These are phyloP conservation scores for Jamesozyma gamospora DNA, from an alignment of 805 yeast genomes.

Conservation along the genomic window DNA sequence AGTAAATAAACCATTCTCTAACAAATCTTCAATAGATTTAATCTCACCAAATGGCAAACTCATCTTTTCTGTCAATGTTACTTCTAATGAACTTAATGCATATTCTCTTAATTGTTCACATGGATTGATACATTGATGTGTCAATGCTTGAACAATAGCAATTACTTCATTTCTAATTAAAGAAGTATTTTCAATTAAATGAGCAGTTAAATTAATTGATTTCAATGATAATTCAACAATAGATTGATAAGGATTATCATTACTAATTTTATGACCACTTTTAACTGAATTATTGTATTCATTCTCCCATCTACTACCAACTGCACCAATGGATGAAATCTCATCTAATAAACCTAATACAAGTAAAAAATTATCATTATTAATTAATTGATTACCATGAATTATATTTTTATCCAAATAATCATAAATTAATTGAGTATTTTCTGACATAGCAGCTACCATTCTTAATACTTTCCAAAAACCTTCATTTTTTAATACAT, in stretches of 20 bases:
- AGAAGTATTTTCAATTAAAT: conserved; percentile 33
- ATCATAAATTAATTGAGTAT: conserved; percentile 36
- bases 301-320: conserved; percentile 69
- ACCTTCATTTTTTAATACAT: conserved; percentile 40
- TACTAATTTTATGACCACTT: conserved; percentile 36
- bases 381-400: conserved; percentile 29
- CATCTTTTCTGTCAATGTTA: conserved; percentile 28
- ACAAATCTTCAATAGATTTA: conserved; percentile 43
- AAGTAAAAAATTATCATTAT: conserved; percentile 47
- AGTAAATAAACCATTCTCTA: conserved; percentile 70
- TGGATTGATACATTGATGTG: conserved; percentile 84
- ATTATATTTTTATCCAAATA: conserved; percentile 37
- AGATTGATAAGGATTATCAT: conserved; percentile 41
- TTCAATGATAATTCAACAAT: conserved; percentile 49
- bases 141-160: conserved; percentile 70
- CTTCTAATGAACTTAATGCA: conserved; percentile 55
- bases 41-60: conserved; percentile 30
- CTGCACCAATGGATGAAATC: conserved; percentile 69
- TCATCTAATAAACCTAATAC: conserved; percentile 67
- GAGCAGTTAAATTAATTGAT: conserved; percentile 53
- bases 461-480: conserved; percentile 48
- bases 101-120: conserved; percentile 63
- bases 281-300: conserved; percentile 39
- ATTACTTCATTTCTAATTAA: conserved; percentile 28
- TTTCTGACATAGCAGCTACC: conserved; percentile 37